Conservation (phyloP, 495 filamentous ascomycete species). For the Podospora didyma region DNA sequence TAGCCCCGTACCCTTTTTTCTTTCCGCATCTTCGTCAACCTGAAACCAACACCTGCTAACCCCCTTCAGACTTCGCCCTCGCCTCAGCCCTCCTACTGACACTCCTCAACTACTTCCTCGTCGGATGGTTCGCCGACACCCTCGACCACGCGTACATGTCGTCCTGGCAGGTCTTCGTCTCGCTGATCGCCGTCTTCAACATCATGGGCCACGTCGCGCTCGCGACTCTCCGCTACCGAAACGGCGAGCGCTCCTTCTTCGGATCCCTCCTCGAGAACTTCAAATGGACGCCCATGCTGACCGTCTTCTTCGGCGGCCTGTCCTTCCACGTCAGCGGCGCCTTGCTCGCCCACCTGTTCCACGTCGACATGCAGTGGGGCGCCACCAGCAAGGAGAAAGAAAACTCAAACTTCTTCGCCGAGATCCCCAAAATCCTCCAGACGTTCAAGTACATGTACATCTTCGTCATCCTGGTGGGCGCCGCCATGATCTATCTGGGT, state of each 20-base stretch:
- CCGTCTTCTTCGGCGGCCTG: conserved; percentile 61
- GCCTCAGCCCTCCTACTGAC: conserved; percentile 70
- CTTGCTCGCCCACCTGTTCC: conserved; percentile 58
- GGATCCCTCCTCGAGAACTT: conserved; percentile 58
- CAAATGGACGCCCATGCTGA: conserved; percentile 62
- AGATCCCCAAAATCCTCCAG: conserved; percentile 65
- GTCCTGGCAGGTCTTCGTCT: conserved; percentile 66
- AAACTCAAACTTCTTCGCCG: conserved; percentile 69
- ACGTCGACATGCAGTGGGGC: conserved; percentile 64
- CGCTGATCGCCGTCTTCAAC: conserved; percentile 62
- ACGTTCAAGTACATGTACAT: conserved; percentile 66
- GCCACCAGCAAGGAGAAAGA: conserved; percentile 63
- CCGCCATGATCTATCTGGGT: conserved; percentile 61
- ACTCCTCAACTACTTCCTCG: conserved; percentile 65
- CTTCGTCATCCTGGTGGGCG: conserved; percentile 55
- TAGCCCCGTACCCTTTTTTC: neutral
- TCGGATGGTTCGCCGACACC: conserved; percentile 63
- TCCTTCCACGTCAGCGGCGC: conserved; percentile 61
- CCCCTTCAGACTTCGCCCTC: conserved; percentile 56
- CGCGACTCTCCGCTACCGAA: conserved; percentile 57
- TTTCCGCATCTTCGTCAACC: neutral
- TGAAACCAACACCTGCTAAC: neutral
- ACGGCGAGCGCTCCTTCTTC: conserved; percentile 47
- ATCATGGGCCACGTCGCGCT: conserved; percentile 56
- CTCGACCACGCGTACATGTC: conserved; percentile 65